Conservation (phyloP, 1,284 basidiomycete species). For the Fomitopsis palustris region DNA sequence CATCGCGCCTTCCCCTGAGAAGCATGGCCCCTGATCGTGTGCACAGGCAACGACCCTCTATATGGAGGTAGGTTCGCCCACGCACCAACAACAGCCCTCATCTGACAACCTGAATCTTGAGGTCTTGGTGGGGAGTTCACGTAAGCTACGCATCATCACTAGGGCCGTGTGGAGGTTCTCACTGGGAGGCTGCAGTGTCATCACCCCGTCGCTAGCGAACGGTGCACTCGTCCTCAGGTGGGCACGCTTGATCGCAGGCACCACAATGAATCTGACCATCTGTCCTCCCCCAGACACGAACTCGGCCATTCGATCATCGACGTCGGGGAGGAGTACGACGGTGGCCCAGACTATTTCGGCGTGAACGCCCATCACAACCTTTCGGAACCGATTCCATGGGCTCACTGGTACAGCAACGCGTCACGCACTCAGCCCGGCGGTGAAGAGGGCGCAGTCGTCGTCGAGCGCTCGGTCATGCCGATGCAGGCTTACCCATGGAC, state of each 20-base stretch:
- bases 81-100: neutral
- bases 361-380: constrained; percentile 57
- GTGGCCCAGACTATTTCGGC: constrained; percentile 74
- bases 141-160: constrained; percentile 40
- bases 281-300: constrained; percentile 53
- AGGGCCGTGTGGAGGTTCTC: neutral
- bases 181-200: constrained; percentile 45
- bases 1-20: neutral
- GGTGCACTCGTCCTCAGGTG: constrained; percentile 72
- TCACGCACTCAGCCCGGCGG: constrained; percentile 7
- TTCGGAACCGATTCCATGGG: constrained; percentile 56
- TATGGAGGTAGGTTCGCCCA: constrained; percentile 62
- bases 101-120: constrained; percentile 21
- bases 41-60: constrained; percentile 70
- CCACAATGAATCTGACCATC: neutral
- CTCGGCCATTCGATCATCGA: constrained; percentile 79
- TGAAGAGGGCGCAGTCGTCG: constrained; percentile 24
- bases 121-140: constrained; percentile 82
- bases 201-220: constrained; percentile 77
- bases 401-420: constrained; percentile 62
- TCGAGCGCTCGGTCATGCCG: constrained; percentile 75
- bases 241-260: neutral
- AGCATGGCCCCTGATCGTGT: neutral
- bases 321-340: constrained; percentile 87
- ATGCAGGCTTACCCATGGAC: constrained; percentile 77